Evolutionary conservation across 768 basidiomycete genomes (phyloP).

Genomic region (Goffeauzyma gilvescens): DNA sequence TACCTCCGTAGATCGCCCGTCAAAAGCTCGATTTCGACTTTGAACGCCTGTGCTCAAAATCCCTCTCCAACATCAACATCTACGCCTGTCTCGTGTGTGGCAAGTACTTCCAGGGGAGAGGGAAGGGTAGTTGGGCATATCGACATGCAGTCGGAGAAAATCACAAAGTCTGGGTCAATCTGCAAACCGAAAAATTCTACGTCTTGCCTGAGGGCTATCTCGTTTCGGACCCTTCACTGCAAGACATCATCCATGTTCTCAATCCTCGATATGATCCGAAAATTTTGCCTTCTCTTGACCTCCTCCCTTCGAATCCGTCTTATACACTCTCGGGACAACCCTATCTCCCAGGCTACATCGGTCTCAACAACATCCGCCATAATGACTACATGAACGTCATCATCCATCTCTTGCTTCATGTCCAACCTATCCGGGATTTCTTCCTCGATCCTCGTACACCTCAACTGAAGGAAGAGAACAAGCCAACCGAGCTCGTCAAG

Average conservation of each 20-base stretch:
- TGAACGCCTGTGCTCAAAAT: constrained; percentile 95
- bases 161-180: constrained; percentile 94
- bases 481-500: constrained; percentile 55
- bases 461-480: constrained; percentile 16
- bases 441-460: constrained; percentile 35
- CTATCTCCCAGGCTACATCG: constrained; percentile 83
- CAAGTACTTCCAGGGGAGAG: constrained; percentile 95
- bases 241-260: constrained; percentile 82
- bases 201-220: constrained; percentile 92
- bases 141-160: constrained; percentile 93
- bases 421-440: constrained; percentile 71
- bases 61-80: constrained; percentile 85
- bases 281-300: constrained; percentile 36
- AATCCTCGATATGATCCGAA: constrained; percentile 65
- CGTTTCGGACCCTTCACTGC: constrained; percentile 87
- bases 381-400: constrained; percentile 98
- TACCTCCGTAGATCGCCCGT: constrained; percentile 57
- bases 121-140: constrained; percentile 82
- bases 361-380: constrained; percentile 89
- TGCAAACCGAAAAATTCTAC: constrained; percentile 89
- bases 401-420: constrained; percentile 78
- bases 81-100: constrained; percentile 96
- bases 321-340: constrained; percentile 66
- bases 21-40: constrained; percentile 90
- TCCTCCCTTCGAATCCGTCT: constrained; percentile 41